Conservation (phyloP, 805 yeast species). For the Wickerhamomyces pijperi region DNA sequence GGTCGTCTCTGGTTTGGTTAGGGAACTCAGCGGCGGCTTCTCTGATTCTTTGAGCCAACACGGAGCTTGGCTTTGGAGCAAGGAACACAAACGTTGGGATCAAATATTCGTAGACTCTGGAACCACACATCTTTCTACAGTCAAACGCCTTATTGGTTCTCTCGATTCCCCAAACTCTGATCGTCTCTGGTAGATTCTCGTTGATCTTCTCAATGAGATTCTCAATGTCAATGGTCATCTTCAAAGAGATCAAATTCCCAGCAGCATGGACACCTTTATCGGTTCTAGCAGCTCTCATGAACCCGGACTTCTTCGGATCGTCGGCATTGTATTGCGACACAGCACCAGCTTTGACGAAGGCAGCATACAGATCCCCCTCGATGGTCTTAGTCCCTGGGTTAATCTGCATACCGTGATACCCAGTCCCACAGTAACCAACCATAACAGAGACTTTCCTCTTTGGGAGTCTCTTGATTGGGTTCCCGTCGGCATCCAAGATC, state of each 20-base stretch:
- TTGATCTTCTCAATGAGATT: conserved; percentile 64
- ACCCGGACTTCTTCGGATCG: conserved; percentile 79
- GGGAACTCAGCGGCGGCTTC: conserved; percentile 44
- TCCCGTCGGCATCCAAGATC: conserved; percentile 48
- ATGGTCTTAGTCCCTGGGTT: conserved; percentile 84
- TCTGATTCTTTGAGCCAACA: conserved; percentile 48
- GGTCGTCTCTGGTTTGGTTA: conserved; percentile 47
- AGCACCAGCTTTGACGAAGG: conserved; percentile 81
- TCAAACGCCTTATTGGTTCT: conserved; percentile 87
- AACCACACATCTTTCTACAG: conserved; percentile 89
- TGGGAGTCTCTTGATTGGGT: conserved; percentile 58
- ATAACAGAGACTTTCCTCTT: conserved; percentile 83
- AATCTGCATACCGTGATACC: conserved; percentile 92
- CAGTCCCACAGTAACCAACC: conserved; percentile 93
- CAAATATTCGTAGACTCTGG: conserved; percentile 90
- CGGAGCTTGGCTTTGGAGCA: conserved; percentile 77
- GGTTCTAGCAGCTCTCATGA: conserved; percentile 80
- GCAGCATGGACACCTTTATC: conserved; percentile 98
- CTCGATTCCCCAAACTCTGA: conserved; percentile 87
- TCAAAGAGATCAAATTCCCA: conserved; percentile 79
- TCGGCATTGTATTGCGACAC: conserved; percentile 76
- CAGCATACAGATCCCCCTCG: conserved; percentile 79
- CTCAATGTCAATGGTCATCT: conserved; percentile 74
- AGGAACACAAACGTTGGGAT: conserved; percentile 85
- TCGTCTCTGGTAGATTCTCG: conserved; percentile 65